Evolutionary conservation across 441 rosid species (phyloP).

Genomic region (Hura crepitans): DNA sequence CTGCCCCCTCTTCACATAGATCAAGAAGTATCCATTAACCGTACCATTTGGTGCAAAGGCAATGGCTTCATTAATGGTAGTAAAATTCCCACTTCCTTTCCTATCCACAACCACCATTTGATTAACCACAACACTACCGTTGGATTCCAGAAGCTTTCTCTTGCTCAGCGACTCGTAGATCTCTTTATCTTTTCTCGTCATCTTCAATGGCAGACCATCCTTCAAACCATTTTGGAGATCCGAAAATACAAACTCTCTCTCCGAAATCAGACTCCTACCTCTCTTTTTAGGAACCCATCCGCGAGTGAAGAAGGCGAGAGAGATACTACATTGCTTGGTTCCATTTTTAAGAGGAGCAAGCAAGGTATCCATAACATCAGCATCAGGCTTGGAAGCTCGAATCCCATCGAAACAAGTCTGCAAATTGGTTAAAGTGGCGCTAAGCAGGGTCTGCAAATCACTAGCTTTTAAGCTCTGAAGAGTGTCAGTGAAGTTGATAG

Average conservation of each 20-base stretch:
- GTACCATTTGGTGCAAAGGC: constrained; percentile 40
- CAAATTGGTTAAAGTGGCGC: constrained; percentile 55
- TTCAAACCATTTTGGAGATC: not conserved
- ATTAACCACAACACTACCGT: constrained; percentile 27
- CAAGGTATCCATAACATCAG: constrained; percentile 14
- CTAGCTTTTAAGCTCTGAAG: constrained; percentile 28
- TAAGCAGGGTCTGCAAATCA: constrained; percentile 43
- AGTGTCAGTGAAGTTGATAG: constrained; percentile 19
- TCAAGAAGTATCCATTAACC: constrained; percentile 33
- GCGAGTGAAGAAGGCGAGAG: constrained; percentile 43
- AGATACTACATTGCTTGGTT: constrained; percentile 38
- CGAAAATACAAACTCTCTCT: constrained; percentile 15
- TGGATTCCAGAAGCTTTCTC: constrained; percentile 17
- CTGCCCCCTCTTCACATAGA: constrained; percentile 39
- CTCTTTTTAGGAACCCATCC: constrained; percentile 31
- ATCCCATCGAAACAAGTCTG: constrained; percentile 52
- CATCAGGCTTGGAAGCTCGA: constrained; percentile 14
- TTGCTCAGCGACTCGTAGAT: constrained; percentile 24
- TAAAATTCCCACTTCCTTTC: constrained; percentile 41
- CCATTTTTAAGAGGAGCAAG: constrained; percentile 26
- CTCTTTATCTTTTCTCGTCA: constrained; percentile 16
- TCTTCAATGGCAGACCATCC: constrained; percentile 18
- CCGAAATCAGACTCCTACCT: constrained; percentile 15
- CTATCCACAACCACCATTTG: constrained; percentile 42
- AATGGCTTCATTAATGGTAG: constrained; percentile 43